These are phyloP conservation scores for Sporothrix euskadiensis DNA, from an alignment of 2,329 filamentous ascomycete genomes.

Conservation along the genomic window DNA sequence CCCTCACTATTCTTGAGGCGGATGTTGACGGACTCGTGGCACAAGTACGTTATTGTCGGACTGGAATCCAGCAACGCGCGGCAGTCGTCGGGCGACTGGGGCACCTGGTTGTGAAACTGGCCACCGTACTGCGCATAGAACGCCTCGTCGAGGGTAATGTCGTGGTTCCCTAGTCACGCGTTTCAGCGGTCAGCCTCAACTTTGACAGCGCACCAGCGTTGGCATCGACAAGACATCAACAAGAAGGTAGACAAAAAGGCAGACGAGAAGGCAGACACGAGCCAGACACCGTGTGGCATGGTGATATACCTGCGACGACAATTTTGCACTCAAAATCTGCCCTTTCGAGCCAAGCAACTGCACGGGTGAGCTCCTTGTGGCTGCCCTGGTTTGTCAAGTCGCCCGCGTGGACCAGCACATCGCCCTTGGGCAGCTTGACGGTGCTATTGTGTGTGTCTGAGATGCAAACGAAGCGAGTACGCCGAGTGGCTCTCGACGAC, in stretches of 20 bases:
- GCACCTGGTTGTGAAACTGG: constrained; percentile 57
- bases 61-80: constrained; percentile 56
- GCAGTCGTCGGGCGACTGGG: constrained; percentile 57
- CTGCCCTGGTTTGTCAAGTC: constrained; percentile 75
- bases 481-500: constrained; percentile 34
- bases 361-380: constrained; percentile 45
- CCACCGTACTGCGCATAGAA: constrained; percentile 59
- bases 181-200: not conserved
- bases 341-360: constrained; percentile 66
- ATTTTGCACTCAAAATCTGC: constrained; percentile 70
- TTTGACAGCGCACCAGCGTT: not conserved
- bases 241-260: not conserved
- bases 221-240: not conserved
- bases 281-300: constrained; percentile 38
- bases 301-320: constrained; percentile 61
- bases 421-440: constrained; percentile 66
- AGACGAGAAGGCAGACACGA: not conserved
- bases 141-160: constrained; percentile 66
- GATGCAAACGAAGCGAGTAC: constrained; percentile 70
- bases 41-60: constrained; percentile 63
- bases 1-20: constrained; percentile 55
- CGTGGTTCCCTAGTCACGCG: constrained; percentile 67
- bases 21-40: constrained; percentile 57
- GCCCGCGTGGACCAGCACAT: constrained; percentile 74
- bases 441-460: constrained; percentile 73